Evolutionary conservation across 208 protist genomes (phyloP).

Genomic region (Crithidia acanthocephali): DNA sequence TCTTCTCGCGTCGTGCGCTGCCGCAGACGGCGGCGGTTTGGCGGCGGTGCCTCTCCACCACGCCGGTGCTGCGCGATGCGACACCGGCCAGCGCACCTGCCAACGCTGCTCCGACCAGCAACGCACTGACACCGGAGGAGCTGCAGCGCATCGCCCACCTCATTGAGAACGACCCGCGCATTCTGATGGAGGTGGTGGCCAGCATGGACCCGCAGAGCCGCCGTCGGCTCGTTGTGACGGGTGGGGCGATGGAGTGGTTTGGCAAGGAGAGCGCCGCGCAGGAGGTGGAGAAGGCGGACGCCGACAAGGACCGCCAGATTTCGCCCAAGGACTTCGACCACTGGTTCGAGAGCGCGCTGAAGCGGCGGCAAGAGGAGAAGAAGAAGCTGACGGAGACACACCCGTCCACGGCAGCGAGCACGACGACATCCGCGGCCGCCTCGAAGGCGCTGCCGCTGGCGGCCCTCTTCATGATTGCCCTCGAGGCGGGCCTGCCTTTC

Average conservation of each 20-base stretch:
- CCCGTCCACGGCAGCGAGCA: not conserved
- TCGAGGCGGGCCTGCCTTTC: slow-evolving; percentile 88
- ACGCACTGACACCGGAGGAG: slow-evolving; percentile 49
- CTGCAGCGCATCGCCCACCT: slow-evolving; percentile 63
- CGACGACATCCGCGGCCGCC: slow-evolving; percentile 10
- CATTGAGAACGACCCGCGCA: slow-evolving; percentile 82
- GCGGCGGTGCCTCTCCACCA: slow-evolving; percentile 1
- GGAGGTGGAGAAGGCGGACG: slow-evolving; percentile 83
- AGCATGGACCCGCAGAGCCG: slow-evolving; percentile 76
- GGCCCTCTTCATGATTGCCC: slow-evolving; percentile 70
- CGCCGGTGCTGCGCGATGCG: not conserved
- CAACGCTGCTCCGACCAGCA: not conserved
- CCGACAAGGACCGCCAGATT: slow-evolving; percentile 81
- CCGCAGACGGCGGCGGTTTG: not conserved
- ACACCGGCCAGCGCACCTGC: not conserved
- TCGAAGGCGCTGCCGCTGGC: slow-evolving; percentile 51
- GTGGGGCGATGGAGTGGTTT: slow-evolving; percentile 93
- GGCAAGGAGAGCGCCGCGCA: slow-evolving; percentile 81
- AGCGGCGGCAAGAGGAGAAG: slow-evolving; percentile 58
- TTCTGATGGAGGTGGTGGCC: slow-evolving; percentile 83
- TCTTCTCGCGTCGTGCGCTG: not conserved
- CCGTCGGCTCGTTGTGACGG: slow-evolving; percentile 80
- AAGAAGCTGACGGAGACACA: slow-evolving; percentile 34
- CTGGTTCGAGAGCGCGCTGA: slow-evolving; percentile 87
- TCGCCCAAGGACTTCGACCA: slow-evolving; percentile 93